Evolutionary conservation across 192 early-diverging fungal species (phyloP).

Genomic region (Gryganskiella cystojenkinii): DNA sequence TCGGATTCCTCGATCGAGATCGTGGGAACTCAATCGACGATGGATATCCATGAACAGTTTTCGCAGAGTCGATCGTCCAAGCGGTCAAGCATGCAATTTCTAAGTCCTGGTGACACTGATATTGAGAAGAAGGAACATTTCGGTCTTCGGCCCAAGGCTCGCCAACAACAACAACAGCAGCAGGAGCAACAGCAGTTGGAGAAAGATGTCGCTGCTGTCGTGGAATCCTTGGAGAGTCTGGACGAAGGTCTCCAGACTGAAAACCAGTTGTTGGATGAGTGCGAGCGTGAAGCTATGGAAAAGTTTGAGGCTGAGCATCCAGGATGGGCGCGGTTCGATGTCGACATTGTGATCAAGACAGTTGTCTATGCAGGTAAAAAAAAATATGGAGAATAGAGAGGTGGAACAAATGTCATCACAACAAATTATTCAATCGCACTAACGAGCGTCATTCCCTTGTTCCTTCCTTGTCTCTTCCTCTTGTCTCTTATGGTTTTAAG

Average conservation of each 20-base stretch:
- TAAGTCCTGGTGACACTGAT: neutral
- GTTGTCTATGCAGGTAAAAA: conserved; percentile 64
- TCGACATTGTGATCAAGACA: conserved; percentile 68
- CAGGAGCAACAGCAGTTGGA: neutral
- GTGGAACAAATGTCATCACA: too few relatives aligned
- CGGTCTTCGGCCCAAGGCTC: conserved; percentile 32
- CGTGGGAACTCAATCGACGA: conserved; percentile 61
- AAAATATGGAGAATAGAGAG: too few relatives aligned
- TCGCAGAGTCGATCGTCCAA: conserved; percentile 41
- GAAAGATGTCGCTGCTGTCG: neutral
- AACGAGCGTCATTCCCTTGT: too few relatives aligned
- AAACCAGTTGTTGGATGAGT: conserved; percentile 33
- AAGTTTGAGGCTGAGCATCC: conserved; percentile 50
- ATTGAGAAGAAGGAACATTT: conserved; percentile 38
- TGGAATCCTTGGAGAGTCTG: neutral
- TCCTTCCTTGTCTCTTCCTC: neutral
- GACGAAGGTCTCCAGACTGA: neutral
- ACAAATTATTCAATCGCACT: too few relatives aligned
- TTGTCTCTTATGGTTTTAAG: conserved; percentile 19
- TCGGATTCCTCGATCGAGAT: conserved; percentile 54
- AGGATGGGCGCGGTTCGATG: conserved; percentile 59
- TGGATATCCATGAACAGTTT: conserved; percentile 62
- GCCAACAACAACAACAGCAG: conserved; percentile 1
- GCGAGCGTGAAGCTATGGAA: conserved; percentile 39
- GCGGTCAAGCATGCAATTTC: conserved; percentile 4